Evolutionary conservation across 371 early-diverging fungal species (phyloP), one percentile per base, ranked within the genome.

Genomic region (Haplosporangium sp.): DNA sequence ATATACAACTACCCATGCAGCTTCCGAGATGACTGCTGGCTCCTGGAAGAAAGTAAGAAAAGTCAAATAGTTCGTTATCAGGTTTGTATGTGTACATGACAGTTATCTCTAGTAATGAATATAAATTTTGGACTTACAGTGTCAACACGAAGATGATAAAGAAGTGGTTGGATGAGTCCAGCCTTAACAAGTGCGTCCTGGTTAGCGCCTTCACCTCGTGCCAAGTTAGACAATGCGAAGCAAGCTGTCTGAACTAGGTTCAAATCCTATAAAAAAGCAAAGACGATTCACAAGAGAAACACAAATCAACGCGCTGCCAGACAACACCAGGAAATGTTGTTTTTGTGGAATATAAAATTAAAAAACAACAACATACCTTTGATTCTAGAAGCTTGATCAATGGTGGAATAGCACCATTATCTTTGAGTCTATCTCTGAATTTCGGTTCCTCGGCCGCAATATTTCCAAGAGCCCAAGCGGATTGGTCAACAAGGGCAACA

Each of bases 151-250:
- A 91, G 74, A 67, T 90, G 89, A 40, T 77, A 76, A 3, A 88
- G 76, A 11, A 91, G 63, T 17, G 73, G 71, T 17, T 75, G 67
- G 8, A 83, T 65, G 35, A 91, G 70, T 6, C 84, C 84, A 40
- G 86, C 78, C 7, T 77, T 83, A 38, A 90, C 84, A 34, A 90
- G 82, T 20, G 76, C 85, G n/a, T 87, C 83, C 39, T 88, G 70
- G 34, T 88, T 86, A 0, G 87, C 78, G 67, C 89, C 88, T 39
- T 88, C 86, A 19, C 88, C 89, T 55, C 92, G 91, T 4, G 91
- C 89, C 77, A 94, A 72, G 70, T 92, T 93, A n/a, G 93, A 92
- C 37, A 94, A 63, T 4, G 94, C 92, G 84, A 94, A 93, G 78
- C 94, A 94, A 8, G 88, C 88, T 2, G 93, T 91, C 68, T 92